Percentiles rank a stretch among this genome's conserved stretches.
These are phyloP conservation scores for Xylaria telfairii DNA, from an alignment of 495 filamentous ascomycete species.

Conservation along the genomic window DNA sequence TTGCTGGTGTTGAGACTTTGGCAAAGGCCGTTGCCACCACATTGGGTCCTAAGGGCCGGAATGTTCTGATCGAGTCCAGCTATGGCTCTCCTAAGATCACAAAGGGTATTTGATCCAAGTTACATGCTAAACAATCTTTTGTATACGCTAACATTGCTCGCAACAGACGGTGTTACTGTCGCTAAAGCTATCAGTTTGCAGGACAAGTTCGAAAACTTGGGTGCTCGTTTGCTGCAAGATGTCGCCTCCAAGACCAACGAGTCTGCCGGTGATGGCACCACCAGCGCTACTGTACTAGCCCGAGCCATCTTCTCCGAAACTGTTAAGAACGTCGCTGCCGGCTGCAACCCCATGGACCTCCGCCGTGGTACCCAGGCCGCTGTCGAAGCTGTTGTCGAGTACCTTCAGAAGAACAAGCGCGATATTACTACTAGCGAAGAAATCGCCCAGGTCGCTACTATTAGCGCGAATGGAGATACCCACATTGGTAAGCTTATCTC, in stretches of 20 bases:
- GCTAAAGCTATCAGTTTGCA: slow-evolving; percentile 90
- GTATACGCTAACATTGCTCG: slow-evolving; percentile 31
- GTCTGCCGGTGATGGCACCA: slow-evolving; percentile 97
- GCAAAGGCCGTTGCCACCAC: slow-evolving; percentile 97
- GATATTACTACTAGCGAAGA: slow-evolving; percentile 97
- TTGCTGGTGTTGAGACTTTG: slow-evolving; percentile 94
- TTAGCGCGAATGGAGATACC: slow-evolving; percentile 94
- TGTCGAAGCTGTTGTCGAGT: slow-evolving; percentile 91
- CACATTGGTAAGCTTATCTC: slow-evolving; percentile 97
- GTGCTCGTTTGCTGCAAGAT: slow-evolving; percentile 94
- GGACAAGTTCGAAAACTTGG: slow-evolving; percentile 99
- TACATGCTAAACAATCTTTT: neutral
- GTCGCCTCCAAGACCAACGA: slow-evolving; percentile 99
- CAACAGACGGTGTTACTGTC: slow-evolving; percentile 89
- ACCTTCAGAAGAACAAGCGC: slow-evolving; percentile 89
- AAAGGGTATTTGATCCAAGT: slow-evolving; percentile 71
- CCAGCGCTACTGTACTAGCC: slow-evolving; percentile 94
- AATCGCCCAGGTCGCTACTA: slow-evolving; percentile 97
- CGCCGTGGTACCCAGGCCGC: slow-evolving; percentile 95
- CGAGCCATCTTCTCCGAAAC: slow-evolving; percentile 99
- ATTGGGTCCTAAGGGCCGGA: slow-evolving; percentile 95
- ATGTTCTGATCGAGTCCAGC: slow-evolving; percentile 96
- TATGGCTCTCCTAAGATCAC: slow-evolving; percentile 99
- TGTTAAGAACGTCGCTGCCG: slow-evolving; percentile 98
- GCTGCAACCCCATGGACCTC: slow-evolving; percentile 99